Evolutionary conservation across 306 rosid species (phyloP).

Genomic region (Cicer pinnatifidum): DNA sequence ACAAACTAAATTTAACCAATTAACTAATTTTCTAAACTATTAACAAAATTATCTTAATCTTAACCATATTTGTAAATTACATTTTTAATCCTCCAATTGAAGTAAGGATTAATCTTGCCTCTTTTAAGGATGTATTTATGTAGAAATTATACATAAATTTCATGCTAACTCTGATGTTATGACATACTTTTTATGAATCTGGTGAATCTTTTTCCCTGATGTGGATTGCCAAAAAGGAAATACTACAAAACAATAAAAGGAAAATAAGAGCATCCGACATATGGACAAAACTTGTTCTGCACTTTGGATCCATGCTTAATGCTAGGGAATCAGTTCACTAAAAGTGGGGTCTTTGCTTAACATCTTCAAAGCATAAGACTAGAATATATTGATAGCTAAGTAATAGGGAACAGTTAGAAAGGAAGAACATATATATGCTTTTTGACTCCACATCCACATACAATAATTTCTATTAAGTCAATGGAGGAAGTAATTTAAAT

Average conservation of each 20-base stretch:
- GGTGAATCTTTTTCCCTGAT: constrained; percentile 26
- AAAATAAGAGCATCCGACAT: constrained; percentile 43
- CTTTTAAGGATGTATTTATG: no score
- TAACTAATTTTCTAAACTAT: no score
- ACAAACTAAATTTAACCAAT: no score
- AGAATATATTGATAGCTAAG: constrained; percentile 53
- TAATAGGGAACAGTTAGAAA: constrained; percentile 41
- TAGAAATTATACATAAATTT: no score
- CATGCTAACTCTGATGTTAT: no score
- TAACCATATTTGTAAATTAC: no score
- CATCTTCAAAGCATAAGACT: constrained; percentile 46
- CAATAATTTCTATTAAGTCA: constrained; percentile 38
- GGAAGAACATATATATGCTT: constrained; percentile 40
- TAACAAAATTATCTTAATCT: no score
- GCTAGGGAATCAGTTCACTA: constrained; percentile 58
- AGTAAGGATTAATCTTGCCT: no score
- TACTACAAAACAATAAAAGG: constrained; percentile 4
- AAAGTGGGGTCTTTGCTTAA: constrained; percentile 49
- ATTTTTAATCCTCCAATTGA: no score
- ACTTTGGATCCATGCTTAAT: constrained; percentile 45
- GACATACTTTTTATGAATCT: constrained; percentile 34
- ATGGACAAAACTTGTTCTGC: constrained; percentile 48
- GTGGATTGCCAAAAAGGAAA: constrained; percentile 21
- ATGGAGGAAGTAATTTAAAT: constrained; percentile 1
- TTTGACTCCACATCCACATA: constrained; percentile 38